Evolutionary conservation across 202 grass and related monocot species (phyloP).

Genomic region (Brachypodium distachyon): DNA sequence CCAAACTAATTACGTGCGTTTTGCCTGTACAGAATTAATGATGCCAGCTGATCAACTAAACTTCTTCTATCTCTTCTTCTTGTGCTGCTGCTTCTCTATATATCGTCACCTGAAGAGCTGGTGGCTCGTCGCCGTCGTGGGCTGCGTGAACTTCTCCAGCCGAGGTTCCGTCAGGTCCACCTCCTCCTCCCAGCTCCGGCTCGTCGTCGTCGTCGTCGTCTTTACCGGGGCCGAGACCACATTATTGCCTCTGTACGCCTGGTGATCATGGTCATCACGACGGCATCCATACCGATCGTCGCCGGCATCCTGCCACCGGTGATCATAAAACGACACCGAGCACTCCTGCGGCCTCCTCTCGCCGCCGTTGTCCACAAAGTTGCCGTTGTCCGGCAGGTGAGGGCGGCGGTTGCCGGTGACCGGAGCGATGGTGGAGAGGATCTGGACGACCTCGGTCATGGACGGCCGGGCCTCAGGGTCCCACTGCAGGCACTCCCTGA

Average conservation of each 20-base stretch:
- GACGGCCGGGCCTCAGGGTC: conserved; percentile 83
- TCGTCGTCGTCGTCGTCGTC: conserved; percentile 24
- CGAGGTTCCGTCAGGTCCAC: conserved; percentile 87
- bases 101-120: background rate
- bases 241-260: too few species aligned
- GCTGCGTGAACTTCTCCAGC: conserved; percentile 64
- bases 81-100: background rate
- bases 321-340: conserved; percentile 3
- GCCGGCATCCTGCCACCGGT: background rate
- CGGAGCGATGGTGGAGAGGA: conserved; percentile 77
- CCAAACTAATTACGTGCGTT: too few species aligned
- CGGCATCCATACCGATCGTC: background rate
- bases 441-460: conserved; percentile 91
- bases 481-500: conserved; percentile 90
- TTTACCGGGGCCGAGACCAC: too few species aligned
- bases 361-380: too few species aligned
- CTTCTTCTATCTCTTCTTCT: background rate
- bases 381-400: conserved; percentile 20
- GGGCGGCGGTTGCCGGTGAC: conserved; percentile 25
- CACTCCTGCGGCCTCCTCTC: conserved; percentile 26
- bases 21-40: background rate
- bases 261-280: too few species aligned
- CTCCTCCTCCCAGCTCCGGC: conserved; percentile 35
- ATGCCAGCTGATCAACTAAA: too few species aligned
- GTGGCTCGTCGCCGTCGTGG: background rate